A percentile compares a stretch with the other conserved stretches of the same genome.
phyloP scores from a whole-genome alignment of 2,329 filamentous ascomycete species.

The Ascochyta fabae region DNA sequence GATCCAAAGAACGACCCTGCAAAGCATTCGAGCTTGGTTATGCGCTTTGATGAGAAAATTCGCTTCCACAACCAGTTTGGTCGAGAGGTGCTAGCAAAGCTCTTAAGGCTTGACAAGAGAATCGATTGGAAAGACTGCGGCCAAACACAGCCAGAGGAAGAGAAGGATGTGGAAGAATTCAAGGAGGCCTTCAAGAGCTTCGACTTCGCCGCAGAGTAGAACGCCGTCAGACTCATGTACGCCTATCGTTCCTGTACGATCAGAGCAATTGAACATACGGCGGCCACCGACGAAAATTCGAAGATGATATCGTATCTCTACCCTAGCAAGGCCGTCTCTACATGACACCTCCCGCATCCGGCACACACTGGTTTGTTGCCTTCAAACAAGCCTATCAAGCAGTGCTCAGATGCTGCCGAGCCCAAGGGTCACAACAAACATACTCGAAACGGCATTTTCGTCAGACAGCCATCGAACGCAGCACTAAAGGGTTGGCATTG shows the following conservation, averaged over 20 bases:
- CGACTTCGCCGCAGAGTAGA: constrained; percentile 72
- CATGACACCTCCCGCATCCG: not conserved
- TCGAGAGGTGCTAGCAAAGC: constrained; percentile 83
- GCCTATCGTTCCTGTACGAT: not conserved
- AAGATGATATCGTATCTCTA: not conserved
- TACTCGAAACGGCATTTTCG: constrained; percentile 37
- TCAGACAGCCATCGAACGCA: constrained; percentile 31
- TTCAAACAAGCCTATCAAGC: not conserved
- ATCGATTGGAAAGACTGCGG: constrained; percentile 83
- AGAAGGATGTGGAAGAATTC: constrained; percentile 76
- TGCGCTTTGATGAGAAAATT: constrained; percentile 73
- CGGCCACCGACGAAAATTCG: not conserved
- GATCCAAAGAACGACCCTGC: constrained; percentile 58
- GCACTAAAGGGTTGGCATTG: constrained; percentile 49
- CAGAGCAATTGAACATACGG: constrained; percentile 1
- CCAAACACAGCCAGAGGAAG: constrained; percentile 80
- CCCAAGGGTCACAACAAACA: constrained; percentile 2
- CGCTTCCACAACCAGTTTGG: constrained; percentile 93
- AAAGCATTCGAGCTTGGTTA: constrained; percentile 72
- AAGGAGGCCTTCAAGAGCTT: constrained; percentile 82
- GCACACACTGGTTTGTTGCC: not conserved
- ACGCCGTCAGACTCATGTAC: not conserved
- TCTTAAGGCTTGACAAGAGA: constrained; percentile 80
- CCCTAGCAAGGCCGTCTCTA: not conserved
- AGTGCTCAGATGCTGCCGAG: not conserved